A percentile compares a stretch with the other conserved stretches of the same genome.
Evolutionary conservation across 2,329 filamentous ascomycete species (phyloP).

Genomic region (Furcasterigmium furcatum): DNA sequence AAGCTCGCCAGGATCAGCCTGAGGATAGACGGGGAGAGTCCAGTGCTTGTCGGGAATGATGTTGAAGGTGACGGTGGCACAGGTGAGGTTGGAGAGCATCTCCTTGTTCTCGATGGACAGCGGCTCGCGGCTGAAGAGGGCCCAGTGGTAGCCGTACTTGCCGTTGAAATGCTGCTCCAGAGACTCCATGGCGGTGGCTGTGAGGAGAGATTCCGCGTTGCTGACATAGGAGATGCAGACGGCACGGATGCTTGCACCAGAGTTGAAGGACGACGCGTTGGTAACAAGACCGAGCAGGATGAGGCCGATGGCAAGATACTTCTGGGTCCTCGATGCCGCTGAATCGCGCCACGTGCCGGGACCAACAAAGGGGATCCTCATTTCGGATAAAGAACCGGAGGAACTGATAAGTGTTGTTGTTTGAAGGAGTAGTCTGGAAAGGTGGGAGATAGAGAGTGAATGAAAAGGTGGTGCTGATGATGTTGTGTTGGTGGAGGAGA

Average conservation of each 20-base stretch:
- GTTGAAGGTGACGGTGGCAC: conserved; percentile 69
- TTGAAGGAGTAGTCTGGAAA: no score
- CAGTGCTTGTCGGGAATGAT: conserved; percentile 73
- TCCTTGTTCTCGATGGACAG: conserved; percentile 77
- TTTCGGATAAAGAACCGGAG: no score
- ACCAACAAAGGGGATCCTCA: no score
- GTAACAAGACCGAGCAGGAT: background rate
- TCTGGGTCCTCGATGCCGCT: no score
- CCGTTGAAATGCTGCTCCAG: conserved; percentile 60
- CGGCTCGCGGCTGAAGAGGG: conserved; percentile 79
- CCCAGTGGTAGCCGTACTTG: conserved; percentile 84
- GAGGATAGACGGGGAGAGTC: conserved; percentile 70
- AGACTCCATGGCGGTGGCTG: conserved; percentile 69
- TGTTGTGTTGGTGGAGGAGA: no score
- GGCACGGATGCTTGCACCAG: conserved; percentile 22
- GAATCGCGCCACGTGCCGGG: no score
- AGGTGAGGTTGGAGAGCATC: conserved; percentile 64
- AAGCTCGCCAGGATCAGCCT: conserved; percentile 60
- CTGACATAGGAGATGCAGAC: conserved; percentile 65
- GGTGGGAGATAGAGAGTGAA: no score
- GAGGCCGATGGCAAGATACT: background rate
- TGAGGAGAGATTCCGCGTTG: conserved; percentile 65
- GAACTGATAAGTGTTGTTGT: no score
- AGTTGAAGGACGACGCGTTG: conserved; percentile 1
- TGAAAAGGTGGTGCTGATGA: no score